Conservation (phyloP, 495 filamentous ascomycete genomes). For the Annulohypoxylon maeteangense region DNA sequence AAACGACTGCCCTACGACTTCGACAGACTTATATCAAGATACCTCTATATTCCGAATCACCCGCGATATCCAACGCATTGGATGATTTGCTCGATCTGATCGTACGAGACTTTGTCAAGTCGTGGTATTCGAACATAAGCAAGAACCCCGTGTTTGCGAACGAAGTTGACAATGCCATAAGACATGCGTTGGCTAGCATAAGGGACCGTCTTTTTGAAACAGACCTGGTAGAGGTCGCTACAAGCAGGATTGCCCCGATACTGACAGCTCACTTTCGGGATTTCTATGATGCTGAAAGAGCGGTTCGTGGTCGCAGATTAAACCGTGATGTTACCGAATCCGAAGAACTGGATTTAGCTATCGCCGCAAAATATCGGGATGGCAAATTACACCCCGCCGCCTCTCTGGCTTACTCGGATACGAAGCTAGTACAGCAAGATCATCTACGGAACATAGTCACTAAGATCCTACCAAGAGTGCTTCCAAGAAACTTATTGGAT, state of each 20-base stretch:
- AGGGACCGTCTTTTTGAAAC: slow-evolving; percentile 73
- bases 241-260: slow-evolving; percentile 85
- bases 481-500: slow-evolving; percentile 76
- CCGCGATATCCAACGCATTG: slow-evolving; percentile 79
- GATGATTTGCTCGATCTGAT: slow-evolving; percentile 83
- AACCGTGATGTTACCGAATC: slow-evolving; percentile 93
- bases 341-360: slow-evolving; percentile 92
- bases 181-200: slow-evolving; percentile 76
- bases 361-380: slow-evolving; percentile 90
- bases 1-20: slow-evolving; percentile 68
- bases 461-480: slow-evolving; percentile 75
- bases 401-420: slow-evolving; percentile 82
- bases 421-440: slow-evolving; percentile 83
- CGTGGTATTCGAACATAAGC: slow-evolving; percentile 91
- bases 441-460: slow-evolving; percentile 78
- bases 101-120: slow-evolving; percentile 83
- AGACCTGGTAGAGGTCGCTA: slow-evolving; percentile 83
- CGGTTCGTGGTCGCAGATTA: slow-evolving; percentile 85
- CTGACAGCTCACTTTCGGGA: slow-evolving; percentile 91
- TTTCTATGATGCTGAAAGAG: slow-evolving; percentile 89
- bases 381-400: slow-evolving; percentile 91
- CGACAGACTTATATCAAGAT: slow-evolving; percentile 61
- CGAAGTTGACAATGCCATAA: slow-evolving; percentile 83
- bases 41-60: slow-evolving; percentile 81
- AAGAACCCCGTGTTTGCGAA: slow-evolving; percentile 79